Base-by-base conservation (phyloP, 352 stramenopile species). In the Phytophthora syringae region DNA sequence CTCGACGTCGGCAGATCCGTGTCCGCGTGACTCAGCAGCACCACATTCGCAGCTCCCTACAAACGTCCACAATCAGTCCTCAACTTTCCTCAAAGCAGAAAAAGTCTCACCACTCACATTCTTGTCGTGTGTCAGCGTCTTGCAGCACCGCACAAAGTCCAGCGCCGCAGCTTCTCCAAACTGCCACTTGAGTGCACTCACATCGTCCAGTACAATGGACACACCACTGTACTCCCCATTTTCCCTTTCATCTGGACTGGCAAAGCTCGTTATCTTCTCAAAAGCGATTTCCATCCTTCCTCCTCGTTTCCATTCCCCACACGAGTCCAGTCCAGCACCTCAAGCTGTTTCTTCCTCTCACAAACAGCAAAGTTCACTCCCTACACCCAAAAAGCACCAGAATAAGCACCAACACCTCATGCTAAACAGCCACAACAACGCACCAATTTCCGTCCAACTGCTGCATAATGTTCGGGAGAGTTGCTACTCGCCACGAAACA, bases 371-470 rank as follows among this genome's bases (percentile, higher is more conserved):
- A 73, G 43, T 89, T 88, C 16, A 87, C 72, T n/a, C 78, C 78
- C 82, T 90, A 34, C 24, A 51, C 12, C 24, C 28, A 36, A 60
- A 18, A 10, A 15, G 28, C 28, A 55, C 24, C 25, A 18, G 9
- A 48, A 3, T 18, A 39, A 18, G n/a, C n/a, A n/a, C n/a, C n/a
- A n/a, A n/a, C n/a, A n/a, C n/a, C n/a, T n/a, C n/a, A n/a, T n/a
- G n/a, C n/a, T n/a, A n/a, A n/a, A n/a, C n/a, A n/a, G n/a, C n/a
- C n/a, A n/a, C n/a, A n/a, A n/a, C n/a, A 50, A 13, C 73, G 30
- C 52, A 91, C 85, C 61, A 93, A 60, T 48, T 93, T 93, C 25
- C 85, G 82, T 12, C 76, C 83, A 7, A 93, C 77, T 4, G 80
- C 76, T 7, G 67, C 59, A 51, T 90, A 90, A 52, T 93, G 83